These are phyloP conservation scores for Amniculicola lignicola DNA, from an alignment of 495 filamentous ascomycete genomes.

Conservation along the genomic window DNA sequence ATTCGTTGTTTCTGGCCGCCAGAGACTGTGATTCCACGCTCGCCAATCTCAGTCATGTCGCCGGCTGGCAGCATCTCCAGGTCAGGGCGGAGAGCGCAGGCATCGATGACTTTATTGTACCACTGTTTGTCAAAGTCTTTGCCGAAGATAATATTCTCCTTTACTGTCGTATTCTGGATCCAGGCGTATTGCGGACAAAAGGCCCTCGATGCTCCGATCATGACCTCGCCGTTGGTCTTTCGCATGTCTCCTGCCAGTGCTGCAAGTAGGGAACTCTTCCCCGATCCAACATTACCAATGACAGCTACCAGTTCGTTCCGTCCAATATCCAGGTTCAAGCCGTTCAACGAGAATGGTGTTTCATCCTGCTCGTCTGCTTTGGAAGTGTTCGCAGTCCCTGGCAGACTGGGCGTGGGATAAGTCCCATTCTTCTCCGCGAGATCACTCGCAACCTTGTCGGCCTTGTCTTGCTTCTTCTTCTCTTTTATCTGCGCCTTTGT, in stretches of 20 bases:
- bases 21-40: constrained; percentile 75
- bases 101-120: constrained; percentile 59
- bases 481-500: constrained; percentile 43
- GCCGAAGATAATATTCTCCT: constrained; percentile 88
- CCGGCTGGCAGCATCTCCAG: constrained; percentile 71
- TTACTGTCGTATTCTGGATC: constrained; percentile 89
- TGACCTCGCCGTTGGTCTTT: constrained; percentile 67
- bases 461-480: constrained; percentile 33
- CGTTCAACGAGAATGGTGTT: constrained; percentile 77
- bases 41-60: constrained; percentile 74
- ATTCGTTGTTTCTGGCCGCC: constrained; percentile 82
- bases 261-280: constrained; percentile 86
- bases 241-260: constrained; percentile 95
- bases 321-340: constrained; percentile 70
- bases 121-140: constrained; percentile 65
- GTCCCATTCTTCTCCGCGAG: constrained; percentile 36
- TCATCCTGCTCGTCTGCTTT: constrained; percentile 39
- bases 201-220: constrained; percentile 71
- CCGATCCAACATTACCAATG: constrained; percentile 86
- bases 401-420: constrained; percentile 44
- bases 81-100: constrained; percentile 69
- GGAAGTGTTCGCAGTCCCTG: constrained; percentile 45
- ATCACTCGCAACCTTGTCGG: constrained; percentile 33
- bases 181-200: constrained; percentile 97
- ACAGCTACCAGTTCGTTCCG: constrained; percentile 84